Conservation (phyloP, 768 basidiomycete genomes). For the Gloeostereum incarnatum region DNA sequence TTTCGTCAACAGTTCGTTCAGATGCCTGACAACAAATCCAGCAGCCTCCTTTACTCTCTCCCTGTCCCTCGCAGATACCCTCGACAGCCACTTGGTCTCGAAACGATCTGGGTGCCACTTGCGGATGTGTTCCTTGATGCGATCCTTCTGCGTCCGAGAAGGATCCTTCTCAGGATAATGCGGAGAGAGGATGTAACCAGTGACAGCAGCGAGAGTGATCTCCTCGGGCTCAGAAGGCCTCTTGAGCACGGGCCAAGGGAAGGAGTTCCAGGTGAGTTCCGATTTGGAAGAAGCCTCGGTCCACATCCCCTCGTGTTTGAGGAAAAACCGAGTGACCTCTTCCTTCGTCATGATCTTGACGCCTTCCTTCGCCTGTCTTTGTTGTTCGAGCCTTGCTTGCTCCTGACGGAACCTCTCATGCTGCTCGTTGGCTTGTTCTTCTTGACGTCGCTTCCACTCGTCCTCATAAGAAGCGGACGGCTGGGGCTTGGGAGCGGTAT, state of each 20-base stretch:
- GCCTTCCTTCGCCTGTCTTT: slow-evolving; percentile 22
- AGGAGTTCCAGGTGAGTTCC: slow-evolving; percentile 51
- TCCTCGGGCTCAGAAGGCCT: slow-evolving; percentile 50
- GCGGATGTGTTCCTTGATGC: slow-evolving; percentile 66
- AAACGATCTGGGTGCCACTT: slow-evolving; percentile 83
- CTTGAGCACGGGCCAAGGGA: slow-evolving; percentile 70
- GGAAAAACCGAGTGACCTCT: slow-evolving; percentile 45
- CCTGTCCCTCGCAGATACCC: slow-evolving; percentile 54
- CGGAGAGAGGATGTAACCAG: slow-evolving; percentile 52
- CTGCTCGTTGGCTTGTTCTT: slow-evolving; percentile 52
- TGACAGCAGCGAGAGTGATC: slow-evolving; percentile 44
- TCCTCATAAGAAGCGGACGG: slow-evolving; percentile 23
- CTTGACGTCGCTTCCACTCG: slow-evolving; percentile 57
- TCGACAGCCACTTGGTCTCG: slow-evolving; percentile 55
- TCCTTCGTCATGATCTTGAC: slow-evolving; percentile 43
- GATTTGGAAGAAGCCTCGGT: slow-evolving; percentile 22
- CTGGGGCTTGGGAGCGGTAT: slow-evolving; percentile 14
- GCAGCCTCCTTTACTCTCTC: slow-evolving; percentile 67
- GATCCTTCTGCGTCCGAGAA: slow-evolving; percentile 50
- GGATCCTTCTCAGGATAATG: slow-evolving; percentile 44
- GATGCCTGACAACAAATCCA: slow-evolving; percentile 56
- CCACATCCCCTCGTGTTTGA: slow-evolving; percentile 59
- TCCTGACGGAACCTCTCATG: slow-evolving; percentile 63
- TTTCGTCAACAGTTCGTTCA: slow-evolving; percentile 61
- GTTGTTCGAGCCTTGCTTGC: slow-evolving; percentile 48